Conservation (phyloP, 192 early-diverging fungal species). For the Coemansia nantahalensis region DNA sequence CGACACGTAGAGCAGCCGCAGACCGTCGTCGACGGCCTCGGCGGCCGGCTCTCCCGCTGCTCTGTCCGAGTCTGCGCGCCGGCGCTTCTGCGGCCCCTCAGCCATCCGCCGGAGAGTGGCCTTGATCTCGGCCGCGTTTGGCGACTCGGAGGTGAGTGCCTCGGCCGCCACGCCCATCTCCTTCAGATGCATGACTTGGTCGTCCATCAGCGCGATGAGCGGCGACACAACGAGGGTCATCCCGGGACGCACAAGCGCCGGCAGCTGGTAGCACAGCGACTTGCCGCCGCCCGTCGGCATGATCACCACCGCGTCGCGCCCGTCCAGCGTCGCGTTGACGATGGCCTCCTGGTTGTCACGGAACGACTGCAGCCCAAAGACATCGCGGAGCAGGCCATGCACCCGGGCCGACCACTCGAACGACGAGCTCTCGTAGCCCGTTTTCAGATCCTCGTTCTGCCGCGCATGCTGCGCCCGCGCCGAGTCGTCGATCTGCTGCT, state of each 20-base stretch:
- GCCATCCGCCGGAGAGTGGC: constrained; percentile 23
- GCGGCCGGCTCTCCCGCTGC: neutral
- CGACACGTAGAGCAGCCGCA: constrained; percentile 54
- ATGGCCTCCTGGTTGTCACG: constrained; percentile 52
- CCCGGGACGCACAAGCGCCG: constrained; percentile 34
- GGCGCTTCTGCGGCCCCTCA: constrained; percentile 7
- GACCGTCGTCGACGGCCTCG: neutral
- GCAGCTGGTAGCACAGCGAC: constrained; percentile 58
- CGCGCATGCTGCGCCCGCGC: constrained; percentile 13
- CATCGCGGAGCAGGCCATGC: constrained; percentile 25
- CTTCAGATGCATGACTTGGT: constrained; percentile 53
- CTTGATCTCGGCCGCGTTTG: constrained; percentile 31
- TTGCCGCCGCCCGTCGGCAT: constrained; percentile 58
- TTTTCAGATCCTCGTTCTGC: constrained; percentile 21
- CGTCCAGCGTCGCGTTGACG: constrained; percentile 56
- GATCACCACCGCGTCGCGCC: constrained; percentile 49
- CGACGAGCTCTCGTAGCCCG: constrained; percentile 29
- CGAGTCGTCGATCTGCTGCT: constrained; percentile 20
- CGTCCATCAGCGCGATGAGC: constrained; percentile 55
- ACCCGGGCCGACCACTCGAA: constrained; percentile 58
- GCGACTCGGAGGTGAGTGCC: constrained; percentile 47
- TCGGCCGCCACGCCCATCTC: constrained; percentile 35
- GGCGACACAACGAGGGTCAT: constrained; percentile 57
- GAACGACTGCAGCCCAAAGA: constrained; percentile 52
- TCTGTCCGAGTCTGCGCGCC: neutral